Base-by-base conservation (phyloP, 768 basidiomycete genomes). In the Mycena rosella region DNA sequence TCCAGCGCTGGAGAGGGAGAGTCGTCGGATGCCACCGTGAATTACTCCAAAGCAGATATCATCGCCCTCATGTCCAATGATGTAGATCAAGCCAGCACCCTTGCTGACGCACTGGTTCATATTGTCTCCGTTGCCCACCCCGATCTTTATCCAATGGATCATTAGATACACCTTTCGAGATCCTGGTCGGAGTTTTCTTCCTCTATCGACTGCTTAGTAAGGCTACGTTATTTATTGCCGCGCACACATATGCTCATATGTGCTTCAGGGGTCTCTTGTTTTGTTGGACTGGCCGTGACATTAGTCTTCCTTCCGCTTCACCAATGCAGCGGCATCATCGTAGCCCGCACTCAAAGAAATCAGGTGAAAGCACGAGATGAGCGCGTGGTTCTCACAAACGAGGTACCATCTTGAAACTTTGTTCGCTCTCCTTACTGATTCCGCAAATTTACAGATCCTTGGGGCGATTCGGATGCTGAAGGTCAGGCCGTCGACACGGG, bases 291-390 rank as follows among this genome's bases (percentile, higher is more conserved):
- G n/a, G 42, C 20, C 6, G 42, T 44, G 5, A 44, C 42, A 20
- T 44, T 44, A n/a, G n/a, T 44, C 20, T 44, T 6, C 13, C 42
- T 44, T n/a, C 42, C 42, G 20, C n/a, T 44, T 18, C 42, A 44
- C n/a, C 42, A 44, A n/a, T 20, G 42, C 20, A 44, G 42, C 13
- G 42, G 96, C 26, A 94, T 88, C 74, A n/a, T 44, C 5, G 42
- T 44, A 20, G 42, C 42, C 5, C 7, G n/a, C 6, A n/a, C 42
- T 3, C 42, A 44, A 10, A n/a, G 42, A 44, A 44, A n/a, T 6
- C 42, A n/a, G n/a, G 42, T 44, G 2, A 20, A n/a, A 10, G 42
- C 42, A n/a, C 42, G 42, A 1, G 42, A 44, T 20, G 42, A 20
- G 20, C 42, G 42, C 4, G 42, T 44, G 6, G 18, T 20, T 44